Percentiles rank a stretch among this genome's conserved stretches.
These are phyloP conservation scores for Saururus chinensis DNA, from an alignment of 164 flowering plant genomes.

Conservation along the genomic window DNA sequence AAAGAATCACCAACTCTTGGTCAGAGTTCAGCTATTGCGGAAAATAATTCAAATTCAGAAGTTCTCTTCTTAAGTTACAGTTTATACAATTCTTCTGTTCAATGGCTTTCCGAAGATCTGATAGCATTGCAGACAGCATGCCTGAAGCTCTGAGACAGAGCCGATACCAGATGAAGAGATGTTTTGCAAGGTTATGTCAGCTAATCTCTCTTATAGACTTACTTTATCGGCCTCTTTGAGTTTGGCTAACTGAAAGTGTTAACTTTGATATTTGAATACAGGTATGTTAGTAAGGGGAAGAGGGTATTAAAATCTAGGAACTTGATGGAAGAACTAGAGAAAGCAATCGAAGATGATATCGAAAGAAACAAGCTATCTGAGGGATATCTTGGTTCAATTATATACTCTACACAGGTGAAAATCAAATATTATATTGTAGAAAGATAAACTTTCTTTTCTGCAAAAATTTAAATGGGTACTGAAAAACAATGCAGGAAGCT, in stretches of 20 bases:
- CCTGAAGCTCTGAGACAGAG: constrained; percentile 71
- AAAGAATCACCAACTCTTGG: background rate
- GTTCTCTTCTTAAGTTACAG: too few species aligned
- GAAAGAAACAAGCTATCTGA: too few species aligned
- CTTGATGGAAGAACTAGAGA: too few species aligned
- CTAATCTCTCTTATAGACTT: background rate
- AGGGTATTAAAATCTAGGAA: constrained; percentile 41
- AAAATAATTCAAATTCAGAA: background rate
- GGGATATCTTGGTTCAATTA: too few species aligned
- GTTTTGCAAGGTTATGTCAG: constrained; percentile 45
- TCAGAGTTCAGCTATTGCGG: background rate
- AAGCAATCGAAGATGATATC: too few species aligned
- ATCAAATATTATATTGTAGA: too few species aligned
- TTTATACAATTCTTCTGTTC: constrained; percentile 28
- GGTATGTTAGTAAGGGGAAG: constrained; percentile 48
- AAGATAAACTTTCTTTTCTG: background rate
- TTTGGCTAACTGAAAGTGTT: background rate
- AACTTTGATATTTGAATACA: constrained; percentile 7
- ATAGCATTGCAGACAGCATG: constrained; percentile 72
- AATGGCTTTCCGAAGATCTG: constrained; percentile 36
- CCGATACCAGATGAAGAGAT: constrained; percentile 67
- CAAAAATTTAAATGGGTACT: too few species aligned
- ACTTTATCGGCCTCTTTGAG: background rate
- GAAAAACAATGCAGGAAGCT: constrained; percentile 56
- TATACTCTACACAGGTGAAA: too few species aligned